A percentile compares a stretch with the other conserved stretches of the same genome.
Evolutionary conservation across 2,329 filamentous ascomycete species (phyloP).

Genomic region (Alternaria sp.): DNA sequence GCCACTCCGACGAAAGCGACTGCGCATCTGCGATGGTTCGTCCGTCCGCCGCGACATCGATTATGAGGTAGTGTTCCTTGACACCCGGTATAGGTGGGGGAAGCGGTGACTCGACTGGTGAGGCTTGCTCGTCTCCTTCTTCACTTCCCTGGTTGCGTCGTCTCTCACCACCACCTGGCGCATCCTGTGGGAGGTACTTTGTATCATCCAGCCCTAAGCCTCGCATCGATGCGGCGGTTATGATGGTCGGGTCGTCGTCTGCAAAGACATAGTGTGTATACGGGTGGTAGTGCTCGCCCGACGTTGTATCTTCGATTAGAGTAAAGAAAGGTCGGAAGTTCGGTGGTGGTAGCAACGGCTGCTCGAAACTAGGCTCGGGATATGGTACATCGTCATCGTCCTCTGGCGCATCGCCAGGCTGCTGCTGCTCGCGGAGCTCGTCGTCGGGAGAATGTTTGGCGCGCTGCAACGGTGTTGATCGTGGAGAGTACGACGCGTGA

Average conservation of each 20-base stretch:
- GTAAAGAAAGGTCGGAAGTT: slow-evolving; percentile 85
- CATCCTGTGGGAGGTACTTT: slow-evolving; percentile 47
- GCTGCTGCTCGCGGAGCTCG: slow-evolving; percentile 28
- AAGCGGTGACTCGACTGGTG: slow-evolving; percentile 51
- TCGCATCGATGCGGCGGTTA: slow-evolving; percentile 71
- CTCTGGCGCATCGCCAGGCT: slow-evolving; percentile 30
- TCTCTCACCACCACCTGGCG: slow-evolving; percentile 29
- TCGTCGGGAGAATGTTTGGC: slow-evolving; percentile 36
- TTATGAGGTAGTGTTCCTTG: slow-evolving; percentile 64
- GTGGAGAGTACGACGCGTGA: slow-evolving; percentile 33
- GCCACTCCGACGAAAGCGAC: slow-evolving; percentile 78
- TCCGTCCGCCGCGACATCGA: slow-evolving; percentile 60
- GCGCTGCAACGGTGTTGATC: slow-evolving; percentile 32
- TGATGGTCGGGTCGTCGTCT: slow-evolving; percentile 83
- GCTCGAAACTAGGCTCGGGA: slow-evolving; percentile 44
- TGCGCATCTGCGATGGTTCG: slow-evolving; percentile 71
- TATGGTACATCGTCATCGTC: slow-evolving; percentile 39
- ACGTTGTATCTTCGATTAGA: slow-evolving; percentile 78
- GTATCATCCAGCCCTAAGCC: slow-evolving; percentile 59
- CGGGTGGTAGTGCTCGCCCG: slow-evolving; percentile 80
- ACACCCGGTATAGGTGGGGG: slow-evolving; percentile 58
- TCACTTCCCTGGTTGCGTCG: slow-evolving; percentile 25
- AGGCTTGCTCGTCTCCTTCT: slow-evolving; percentile 36
- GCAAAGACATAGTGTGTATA: slow-evolving; percentile 90
- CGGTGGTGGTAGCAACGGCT: slow-evolving; percentile 51